Conservation (phyloP, 306 rosid genomes). For the Echinosophora koreensis region DNA sequence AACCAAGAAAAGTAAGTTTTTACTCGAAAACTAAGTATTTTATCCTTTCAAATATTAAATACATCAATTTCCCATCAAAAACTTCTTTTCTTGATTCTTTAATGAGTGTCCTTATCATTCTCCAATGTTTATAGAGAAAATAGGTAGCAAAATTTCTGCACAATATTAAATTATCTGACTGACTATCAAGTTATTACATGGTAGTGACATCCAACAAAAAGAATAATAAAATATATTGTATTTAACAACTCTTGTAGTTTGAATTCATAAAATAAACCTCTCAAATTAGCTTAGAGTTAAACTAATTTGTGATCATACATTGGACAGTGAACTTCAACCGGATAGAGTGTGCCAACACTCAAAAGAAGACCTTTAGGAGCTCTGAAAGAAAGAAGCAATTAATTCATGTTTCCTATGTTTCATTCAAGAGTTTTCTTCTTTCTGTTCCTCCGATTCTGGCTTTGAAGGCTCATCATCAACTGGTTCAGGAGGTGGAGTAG, state of each 20-base stretch:
- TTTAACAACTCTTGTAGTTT: slow-evolving; percentile 36
- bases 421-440: slow-evolving; percentile 46
- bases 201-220: slow-evolving; percentile 23
- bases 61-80: too few relatives aligned
- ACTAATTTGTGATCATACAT: slow-evolving; percentile 48
- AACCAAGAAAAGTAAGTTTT: too few relatives aligned
- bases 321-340: slow-evolving; percentile 38
- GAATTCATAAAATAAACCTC: slow-evolving; percentile 49
- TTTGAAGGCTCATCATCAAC: slow-evolving; percentile 36
- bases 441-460: slow-evolving; percentile 35
- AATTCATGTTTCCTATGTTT: slow-evolving; percentile 8
- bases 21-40: too few relatives aligned
- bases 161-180: slow-evolving; percentile 31
- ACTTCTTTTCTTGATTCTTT: too few relatives aligned
- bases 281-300: slow-evolving; percentile 48
- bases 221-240: slow-evolving; percentile 35
- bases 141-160: slow-evolving; percentile 4
- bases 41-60: too few relatives aligned
- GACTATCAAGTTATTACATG: slow-evolving; percentile 44
- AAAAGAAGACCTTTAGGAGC: slow-evolving; percentile 15
- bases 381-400: slow-evolving; percentile 26
- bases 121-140: slow-evolving; percentile 11
- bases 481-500: slow-evolving; percentile 57
- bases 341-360: slow-evolving; percentile 40
- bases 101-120: too few relatives aligned